phyloP scores from a whole-genome alignment of 768 basidiomycete genomes.

The Kockovaella imperatae region DNA sequence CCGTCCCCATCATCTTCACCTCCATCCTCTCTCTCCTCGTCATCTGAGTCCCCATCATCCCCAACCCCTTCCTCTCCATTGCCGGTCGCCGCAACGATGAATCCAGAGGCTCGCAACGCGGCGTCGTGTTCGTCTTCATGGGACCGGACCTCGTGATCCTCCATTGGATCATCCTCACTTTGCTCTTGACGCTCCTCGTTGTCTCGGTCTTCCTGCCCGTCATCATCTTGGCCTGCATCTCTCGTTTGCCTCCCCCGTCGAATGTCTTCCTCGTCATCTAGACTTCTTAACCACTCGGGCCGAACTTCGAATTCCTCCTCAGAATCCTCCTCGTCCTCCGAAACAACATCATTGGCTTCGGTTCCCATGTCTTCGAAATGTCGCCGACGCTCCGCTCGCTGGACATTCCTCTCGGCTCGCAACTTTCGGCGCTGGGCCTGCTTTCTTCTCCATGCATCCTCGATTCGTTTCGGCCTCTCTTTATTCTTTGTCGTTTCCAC shows the following conservation, averaged over 20 bases:
- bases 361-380: neutral
- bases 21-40: constrained; percentile 10
- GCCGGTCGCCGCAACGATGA: constrained; percentile 6
- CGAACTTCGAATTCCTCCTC: constrained; percentile 26
- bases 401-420: constrained; percentile 10
- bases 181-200: too few species aligned
- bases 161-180: too few species aligned
- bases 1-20: constrained; percentile 2
- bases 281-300: constrained; percentile 21
- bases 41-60: constrained; percentile 14
- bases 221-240: neutral
- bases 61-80: constrained; percentile 3
- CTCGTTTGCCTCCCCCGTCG: too few species aligned
- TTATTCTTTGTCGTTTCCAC: neutral
- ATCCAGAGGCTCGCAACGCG: constrained; percentile 7
- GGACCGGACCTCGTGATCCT: neutral
- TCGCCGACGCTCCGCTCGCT: constrained; percentile 5
- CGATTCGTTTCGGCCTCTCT: neutral
- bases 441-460: constrained; percentile 7
- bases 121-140: constrained; percentile 11
- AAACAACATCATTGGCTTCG: constrained; percentile 19
- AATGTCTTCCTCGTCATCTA: neutral
- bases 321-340: constrained; percentile 26
- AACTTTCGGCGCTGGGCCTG: constrained; percentile 13
- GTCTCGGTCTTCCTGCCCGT: constrained; percentile 5